Evolutionary conservation across 2,329 filamentous ascomycete species (phyloP).

Genomic region (Aspergillus pseudonomiae): DNA sequence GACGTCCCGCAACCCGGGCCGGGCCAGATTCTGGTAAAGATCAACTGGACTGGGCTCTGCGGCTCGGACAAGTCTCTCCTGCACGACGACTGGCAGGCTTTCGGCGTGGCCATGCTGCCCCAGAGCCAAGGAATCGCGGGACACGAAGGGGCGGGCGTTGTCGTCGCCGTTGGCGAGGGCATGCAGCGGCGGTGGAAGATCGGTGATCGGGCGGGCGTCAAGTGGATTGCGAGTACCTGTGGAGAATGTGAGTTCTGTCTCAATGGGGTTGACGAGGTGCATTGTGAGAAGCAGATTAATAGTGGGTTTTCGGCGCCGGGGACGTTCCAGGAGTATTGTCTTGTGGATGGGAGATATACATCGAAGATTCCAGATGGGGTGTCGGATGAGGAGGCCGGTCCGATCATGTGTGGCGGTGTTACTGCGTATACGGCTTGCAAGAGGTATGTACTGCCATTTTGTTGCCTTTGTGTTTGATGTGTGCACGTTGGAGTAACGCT

Average conservation of each 20-base stretch:
- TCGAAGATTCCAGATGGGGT: constrained; percentile 24
- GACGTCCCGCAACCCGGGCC: constrained; percentile 6
- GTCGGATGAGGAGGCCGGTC: constrained; percentile 21
- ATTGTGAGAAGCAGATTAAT: constrained; percentile 19
- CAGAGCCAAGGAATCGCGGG: constrained; percentile 26
- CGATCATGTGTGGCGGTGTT: constrained; percentile 27
- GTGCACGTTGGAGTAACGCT: neutral
- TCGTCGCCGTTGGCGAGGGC: constrained; percentile 39
- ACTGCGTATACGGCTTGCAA: constrained; percentile 27
- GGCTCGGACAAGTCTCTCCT: constrained; percentile 13
- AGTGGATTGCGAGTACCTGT: constrained; percentile 25
- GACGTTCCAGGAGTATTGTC: constrained; percentile 25
- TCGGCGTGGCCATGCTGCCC: constrained; percentile 8
- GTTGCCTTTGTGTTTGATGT: too few species aligned
- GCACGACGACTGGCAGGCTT: constrained; percentile 8
- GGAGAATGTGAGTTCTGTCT: constrained; percentile 24
- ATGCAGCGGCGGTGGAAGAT: constrained; percentile 21
- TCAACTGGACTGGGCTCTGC: constrained; percentile 17
- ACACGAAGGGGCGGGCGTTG: constrained; percentile 50
- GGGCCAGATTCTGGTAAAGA: constrained; percentile 15
- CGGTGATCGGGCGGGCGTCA: constrained; percentile 27
- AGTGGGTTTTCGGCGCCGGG: constrained; percentile 23
- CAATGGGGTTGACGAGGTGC: constrained; percentile 19
- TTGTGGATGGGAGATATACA: constrained; percentile 20
- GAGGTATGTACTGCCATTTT: neutral